Evolutionary conservation across 2,329 filamentous ascomycete genomes (phyloP), one percentile per base, ranked within the genome.

Genomic region (Alternaria brassicae): DNA sequence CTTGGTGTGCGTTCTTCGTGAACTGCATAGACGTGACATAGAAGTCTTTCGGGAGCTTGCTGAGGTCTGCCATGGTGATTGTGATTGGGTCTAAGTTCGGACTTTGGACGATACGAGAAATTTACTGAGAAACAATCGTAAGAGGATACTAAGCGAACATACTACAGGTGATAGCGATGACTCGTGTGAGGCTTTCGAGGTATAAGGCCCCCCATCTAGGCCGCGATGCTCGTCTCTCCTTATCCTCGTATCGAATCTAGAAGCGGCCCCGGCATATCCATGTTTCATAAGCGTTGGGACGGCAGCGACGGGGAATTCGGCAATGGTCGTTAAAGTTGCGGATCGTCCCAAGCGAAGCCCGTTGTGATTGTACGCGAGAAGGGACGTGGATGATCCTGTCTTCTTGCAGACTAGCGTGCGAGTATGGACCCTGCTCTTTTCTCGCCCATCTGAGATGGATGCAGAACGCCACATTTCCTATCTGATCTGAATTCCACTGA

Each of bases 1-100:
- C 72, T 6, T 67, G 74, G 53, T 81, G 76, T 6, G 60, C 57
- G 27, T 42, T 57, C 19, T 50, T 39, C 1, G 57, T 61, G 37
- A 65, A 66, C 41, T 65, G 58, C 56, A 57, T 54, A 5, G 60
- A 51, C 15, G 42, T 66, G 52, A 64, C 58, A 30, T 53, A 60
- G 27, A 58, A 56, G 37, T 66, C 63, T 48, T 56, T 61, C 2
- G 65, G 63, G 12, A 62, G 56, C 15, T 60, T 57, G 37, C 56
- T 61, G 13, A 58, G 44, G n/a, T 62, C 60, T 6, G 53, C 48
- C 62, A 65, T 62, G 2, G 17, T 44, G 15, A 19, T 10, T 32
- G 32, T 13, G 47, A 13, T 13, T 23, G 12, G 5, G 19, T 6
- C 6, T 40, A 13, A 32, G 12, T 7, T 44, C 17, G 5, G 19